Base-by-base conservation (phyloP, 2,329 filamentous ascomycete genomes). In the Cyclaneusma minus region DNA sequence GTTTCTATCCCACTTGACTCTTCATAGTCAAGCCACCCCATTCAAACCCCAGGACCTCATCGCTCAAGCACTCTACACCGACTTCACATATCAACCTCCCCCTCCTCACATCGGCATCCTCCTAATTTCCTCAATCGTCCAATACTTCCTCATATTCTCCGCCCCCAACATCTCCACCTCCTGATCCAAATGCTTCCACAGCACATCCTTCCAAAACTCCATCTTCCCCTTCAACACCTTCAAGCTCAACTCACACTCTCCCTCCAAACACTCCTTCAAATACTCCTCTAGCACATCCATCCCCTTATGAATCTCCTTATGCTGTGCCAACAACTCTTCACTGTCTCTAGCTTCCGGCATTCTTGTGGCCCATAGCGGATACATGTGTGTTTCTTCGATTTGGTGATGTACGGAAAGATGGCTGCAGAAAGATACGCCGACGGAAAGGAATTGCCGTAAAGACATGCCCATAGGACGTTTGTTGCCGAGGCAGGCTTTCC, bases 91-190 rank as follows among this genome's bases (percentile, higher is more conserved):
- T 16, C 13, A 25, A 22, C 6, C 13, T 28, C 13, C 13, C 23
- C 21, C 16, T 15, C 22, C 25, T 51, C 47, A 84, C 56, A 84
- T 81, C 1, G 68, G 71, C 54, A 89, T 62, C 27, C 55, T 52
- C 47, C 52, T 57, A 50, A 93, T 73, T 60, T 93, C 84, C 24
- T 80, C 69, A 33, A 71, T 39, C 0, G 61, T 77, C 80, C 81
- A 93, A 50, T 79, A 84, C 50, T 61, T 69, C 39, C 81, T 63
- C 84, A 93, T 92, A 47, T 87, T 91, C 49, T 89, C 79, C 22
- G 83, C 83, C 3, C 75, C 68, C 16, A 93, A 50, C 37, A 78
- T 67, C 49, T 61, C 56, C 6, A 93, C 83, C 60, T 93, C 84
- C 40, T 85, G 74, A 41, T 89, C 80, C 33, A 93, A 54, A 60